Evolutionary conservation across 2,329 filamentous ascomycete species (phyloP).

Genomic region (Curvularia verruculosa): DNA sequence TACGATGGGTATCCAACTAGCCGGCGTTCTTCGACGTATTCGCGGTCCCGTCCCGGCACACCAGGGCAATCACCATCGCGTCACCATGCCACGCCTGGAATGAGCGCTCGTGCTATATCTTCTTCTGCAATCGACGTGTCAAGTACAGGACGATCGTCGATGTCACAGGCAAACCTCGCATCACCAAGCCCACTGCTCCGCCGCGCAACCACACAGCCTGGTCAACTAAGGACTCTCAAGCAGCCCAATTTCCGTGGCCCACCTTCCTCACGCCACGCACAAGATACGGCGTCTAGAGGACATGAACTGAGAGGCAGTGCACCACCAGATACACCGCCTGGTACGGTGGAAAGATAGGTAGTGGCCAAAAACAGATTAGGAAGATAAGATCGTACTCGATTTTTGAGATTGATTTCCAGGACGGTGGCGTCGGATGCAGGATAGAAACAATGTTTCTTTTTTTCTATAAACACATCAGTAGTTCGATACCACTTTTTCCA

Average conservation of each 20-base stretch:
- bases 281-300: neutral
- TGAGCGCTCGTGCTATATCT: constrained; percentile 19
- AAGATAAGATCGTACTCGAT: neutral
- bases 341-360: constrained; percentile 24
- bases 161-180: constrained; percentile 17
- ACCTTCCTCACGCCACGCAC: constrained; percentile 20
- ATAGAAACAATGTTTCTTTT: neutral
- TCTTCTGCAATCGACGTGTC: constrained; percentile 1
- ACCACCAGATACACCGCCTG: constrained; percentile 38
- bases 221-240: constrained; percentile 30
- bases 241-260: constrained; percentile 19
- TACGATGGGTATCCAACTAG: constrained; percentile 41
- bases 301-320: constrained; percentile 14
- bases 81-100: constrained; percentile 4
- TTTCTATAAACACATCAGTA: neutral
- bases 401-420: neutral
- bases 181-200: constrained; percentile 45
- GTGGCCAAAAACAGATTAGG: neutral
- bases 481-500: neutral
- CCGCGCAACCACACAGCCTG: constrained; percentile 41
- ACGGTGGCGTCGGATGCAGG: neutral
- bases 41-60: constrained; percentile 28
- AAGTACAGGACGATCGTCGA: constrained; percentile 16
- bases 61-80: neutral
- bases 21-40: constrained; percentile 18